phyloP scores from a whole-genome alignment of 148 eudicot genomes.

The Cornus florida region DNA sequence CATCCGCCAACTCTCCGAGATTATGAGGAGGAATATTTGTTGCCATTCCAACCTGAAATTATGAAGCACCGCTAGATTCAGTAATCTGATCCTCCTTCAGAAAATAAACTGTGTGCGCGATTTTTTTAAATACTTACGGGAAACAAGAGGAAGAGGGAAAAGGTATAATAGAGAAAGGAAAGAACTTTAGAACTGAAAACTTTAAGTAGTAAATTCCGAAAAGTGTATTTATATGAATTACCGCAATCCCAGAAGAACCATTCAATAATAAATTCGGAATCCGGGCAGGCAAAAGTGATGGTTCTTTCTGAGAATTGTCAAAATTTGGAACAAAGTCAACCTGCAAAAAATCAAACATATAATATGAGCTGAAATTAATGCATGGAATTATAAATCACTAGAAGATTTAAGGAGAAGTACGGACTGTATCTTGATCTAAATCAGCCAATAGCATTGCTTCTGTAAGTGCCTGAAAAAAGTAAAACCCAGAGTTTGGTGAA shows the following conservation, averaged over 20 bases:
- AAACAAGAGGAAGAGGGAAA: not conserved
- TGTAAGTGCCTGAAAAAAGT: constrained; percentile 70
- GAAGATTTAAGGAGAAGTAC: constrained; percentile 27
- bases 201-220: constrained; percentile 3
- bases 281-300: constrained; percentile 85
- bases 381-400: not conserved
- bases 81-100: not conserved
- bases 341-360: constrained; percentile 40
- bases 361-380: not conserved
- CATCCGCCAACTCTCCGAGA: constrained; percentile 98
- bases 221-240: constrained; percentile 26
- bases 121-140: not conserved
- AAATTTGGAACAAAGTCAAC: constrained; percentile 94
- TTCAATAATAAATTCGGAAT: constrained; percentile 81
- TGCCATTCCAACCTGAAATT: constrained; percentile 93
- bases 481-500: constrained; percentile 12
- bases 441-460: constrained; percentile 97
- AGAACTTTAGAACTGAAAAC: not conserved
- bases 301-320: constrained; percentile 92
- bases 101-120: not conserved
- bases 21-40: constrained; percentile 98
- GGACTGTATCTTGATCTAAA: constrained; percentile 83
- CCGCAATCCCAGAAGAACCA: constrained; percentile 99
- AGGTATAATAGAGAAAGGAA: not conserved
- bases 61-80: not conserved